Evolutionary conservation across 1,284 basidiomycete genomes (phyloP).

Genomic region (Phlebopus sp.): DNA sequence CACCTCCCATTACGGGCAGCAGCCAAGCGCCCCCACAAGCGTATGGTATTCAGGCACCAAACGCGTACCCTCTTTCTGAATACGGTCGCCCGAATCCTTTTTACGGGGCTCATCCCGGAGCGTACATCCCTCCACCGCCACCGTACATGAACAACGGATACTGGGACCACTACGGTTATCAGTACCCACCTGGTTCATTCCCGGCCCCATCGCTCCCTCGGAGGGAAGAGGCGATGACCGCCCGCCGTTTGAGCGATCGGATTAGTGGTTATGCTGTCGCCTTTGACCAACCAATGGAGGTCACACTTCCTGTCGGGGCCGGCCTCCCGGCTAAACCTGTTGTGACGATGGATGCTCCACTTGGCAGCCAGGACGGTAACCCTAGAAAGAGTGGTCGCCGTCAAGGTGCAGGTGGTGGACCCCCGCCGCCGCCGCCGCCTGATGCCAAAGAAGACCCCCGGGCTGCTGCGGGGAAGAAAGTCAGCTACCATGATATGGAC

Average conservation of each 20-base stretch:
- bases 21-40: constrained; percentile 75
- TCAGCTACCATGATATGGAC: constrained; percentile 88
- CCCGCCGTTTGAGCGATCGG: constrained; percentile 69
- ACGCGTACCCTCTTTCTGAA: constrained; percentile 44
- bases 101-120: constrained; percentile 41
- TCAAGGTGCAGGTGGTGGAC: constrained; percentile 39
- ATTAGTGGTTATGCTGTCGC: constrained; percentile 67
- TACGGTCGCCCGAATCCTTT: constrained; percentile 44
- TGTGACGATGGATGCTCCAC: constrained; percentile 57
- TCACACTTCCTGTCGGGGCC: constrained; percentile 55
- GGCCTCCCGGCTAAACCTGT: constrained; percentile 76
- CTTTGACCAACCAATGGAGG: constrained; percentile 43
- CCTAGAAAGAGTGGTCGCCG: constrained; percentile 40
- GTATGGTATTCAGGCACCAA: constrained; percentile 66
- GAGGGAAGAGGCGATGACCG: constrained; percentile 54
- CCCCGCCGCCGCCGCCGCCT: constrained; percentile 72
- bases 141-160: constrained; percentile 46
- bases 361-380: constrained; percentile 33
- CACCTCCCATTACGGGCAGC: constrained; percentile 60
- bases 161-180: constrained; percentile 54
- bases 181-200: constrained; percentile 35
- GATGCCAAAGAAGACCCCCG: constrained; percentile 86
- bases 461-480: constrained; percentile 75
- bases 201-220: constrained; percentile 41
- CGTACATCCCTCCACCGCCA: constrained; percentile 41